Evolutionary conservation across 192 early-diverging fungal species (phyloP).

Genomic region (Chytriomyces sp.): DNA sequence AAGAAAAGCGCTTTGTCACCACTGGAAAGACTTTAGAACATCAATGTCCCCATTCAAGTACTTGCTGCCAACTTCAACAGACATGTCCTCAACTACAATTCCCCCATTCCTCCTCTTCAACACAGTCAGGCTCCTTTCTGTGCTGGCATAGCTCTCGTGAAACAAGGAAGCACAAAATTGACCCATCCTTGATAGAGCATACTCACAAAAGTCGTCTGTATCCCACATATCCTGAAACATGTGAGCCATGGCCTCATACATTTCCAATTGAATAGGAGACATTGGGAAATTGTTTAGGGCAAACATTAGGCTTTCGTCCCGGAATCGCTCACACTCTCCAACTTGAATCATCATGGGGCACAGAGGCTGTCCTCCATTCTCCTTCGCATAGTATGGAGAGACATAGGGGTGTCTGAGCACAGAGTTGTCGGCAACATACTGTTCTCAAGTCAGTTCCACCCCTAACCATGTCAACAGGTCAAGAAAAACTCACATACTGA

Average conservation of each 20-base stretch:
- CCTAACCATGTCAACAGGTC: background rate
- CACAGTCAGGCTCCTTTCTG: too few relatives aligned
- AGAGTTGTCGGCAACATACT: slow-evolving; percentile 39
- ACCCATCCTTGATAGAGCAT: too few relatives aligned
- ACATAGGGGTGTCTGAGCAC: slow-evolving; percentile 42
- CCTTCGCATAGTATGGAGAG: slow-evolving; percentile 48
- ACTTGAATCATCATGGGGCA: slow-evolving; percentile 50
- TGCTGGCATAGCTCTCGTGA: too few relatives aligned
- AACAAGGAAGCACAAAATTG: too few relatives aligned
- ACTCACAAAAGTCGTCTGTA: too few relatives aligned
- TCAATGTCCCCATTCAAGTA: too few relatives aligned
- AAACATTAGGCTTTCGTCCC: slow-evolving; percentile 52
- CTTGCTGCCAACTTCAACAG: too few relatives aligned
- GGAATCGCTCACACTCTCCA: slow-evolving; percentile 50
- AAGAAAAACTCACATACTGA: slow-evolving; percentile 27
- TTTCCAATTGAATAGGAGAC: slow-evolving; percentile 40
- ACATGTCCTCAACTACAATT: too few relatives aligned
- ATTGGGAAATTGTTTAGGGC: slow-evolving; percentile 15
- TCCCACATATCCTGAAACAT: slow-evolving; percentile 52
- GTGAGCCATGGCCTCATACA: slow-evolving; percentile 52
- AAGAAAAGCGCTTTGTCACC: too few relatives aligned
- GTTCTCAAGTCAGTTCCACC: background rate
- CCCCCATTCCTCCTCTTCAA: too few relatives aligned
- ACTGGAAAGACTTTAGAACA: too few relatives aligned
- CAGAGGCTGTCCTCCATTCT: slow-evolving; percentile 28